Evolutionary conservation across 345 rosid genomes (phyloP).

Genomic region (rapeseed (Brassica napus)): DNA sequence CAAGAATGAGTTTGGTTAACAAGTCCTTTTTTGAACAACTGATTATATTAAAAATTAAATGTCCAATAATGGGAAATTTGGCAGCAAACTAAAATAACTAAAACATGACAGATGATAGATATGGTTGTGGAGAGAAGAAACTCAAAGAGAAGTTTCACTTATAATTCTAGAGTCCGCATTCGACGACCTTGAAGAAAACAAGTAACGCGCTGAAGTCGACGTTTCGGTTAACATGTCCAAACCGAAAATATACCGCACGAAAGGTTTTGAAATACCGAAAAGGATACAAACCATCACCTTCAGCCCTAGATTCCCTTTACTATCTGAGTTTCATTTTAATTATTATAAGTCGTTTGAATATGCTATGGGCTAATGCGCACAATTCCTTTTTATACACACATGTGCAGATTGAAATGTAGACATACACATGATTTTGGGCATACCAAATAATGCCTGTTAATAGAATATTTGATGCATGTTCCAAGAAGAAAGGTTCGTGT

Average conservation of each 20-base stretch:
- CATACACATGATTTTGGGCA: conserved; percentile 13
- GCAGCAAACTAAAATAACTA: no score
- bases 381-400: background rate
- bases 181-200: no score
- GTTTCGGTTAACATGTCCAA: no score
- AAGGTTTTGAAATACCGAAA: background rate
- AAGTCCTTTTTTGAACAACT: no score
- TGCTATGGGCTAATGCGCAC: background rate
- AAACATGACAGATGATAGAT: no score
- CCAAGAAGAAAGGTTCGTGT: conserved; percentile 15
- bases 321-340: background rate
- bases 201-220: no score
- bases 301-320: background rate
- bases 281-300: background rate
- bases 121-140: no score
- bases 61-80: no score
- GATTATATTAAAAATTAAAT: no score
- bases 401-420: background rate
- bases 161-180: no score
- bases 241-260: background rate
- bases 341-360: background rate
- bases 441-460: background rate
- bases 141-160: no score
- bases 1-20: no score
- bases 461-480: background rate